A percentile compares a stretch with the other conserved stretches of the same genome.
phyloP scores from a whole-genome alignment of 2,329 filamentous ascomycete species.

The Colletotrichum sp. region DNA sequence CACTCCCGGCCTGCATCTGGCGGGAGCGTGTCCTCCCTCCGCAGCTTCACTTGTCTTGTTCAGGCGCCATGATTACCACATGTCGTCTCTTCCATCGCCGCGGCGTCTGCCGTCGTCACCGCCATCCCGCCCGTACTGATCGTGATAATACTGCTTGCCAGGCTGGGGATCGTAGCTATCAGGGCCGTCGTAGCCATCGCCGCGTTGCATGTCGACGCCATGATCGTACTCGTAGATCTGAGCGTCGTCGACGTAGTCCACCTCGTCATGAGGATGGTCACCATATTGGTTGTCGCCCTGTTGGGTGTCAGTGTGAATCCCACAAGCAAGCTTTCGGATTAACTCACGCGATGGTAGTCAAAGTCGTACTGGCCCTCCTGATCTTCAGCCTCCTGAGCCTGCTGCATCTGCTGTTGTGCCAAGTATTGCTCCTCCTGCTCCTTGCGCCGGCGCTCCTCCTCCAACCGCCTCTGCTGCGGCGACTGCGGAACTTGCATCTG shows the following conservation, averaged over 20 bases:
- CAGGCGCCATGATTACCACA: slow-evolving; percentile 43
- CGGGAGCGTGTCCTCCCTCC: background rate
- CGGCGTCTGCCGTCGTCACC: slow-evolving; percentile 31
- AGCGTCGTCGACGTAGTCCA: slow-evolving; percentile 57
- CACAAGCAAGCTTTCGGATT: background rate
- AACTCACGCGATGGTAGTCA: slow-evolving; percentile 57
- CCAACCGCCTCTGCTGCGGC: slow-evolving; percentile 71
- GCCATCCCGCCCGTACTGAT: slow-evolving; percentile 35
- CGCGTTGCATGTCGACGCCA: slow-evolving; percentile 40
- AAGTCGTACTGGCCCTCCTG: slow-evolving; percentile 58
- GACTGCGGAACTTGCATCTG: slow-evolving; percentile 90
- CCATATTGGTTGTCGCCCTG: slow-evolving; percentile 54
- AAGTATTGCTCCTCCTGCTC: slow-evolving; percentile 54
- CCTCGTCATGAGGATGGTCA: slow-evolving; percentile 47
- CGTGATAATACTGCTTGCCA: slow-evolving; percentile 46
- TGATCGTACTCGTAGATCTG: slow-evolving; percentile 60
- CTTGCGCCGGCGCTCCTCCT: slow-evolving; percentile 58
- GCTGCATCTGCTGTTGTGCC: slow-evolving; percentile 49
- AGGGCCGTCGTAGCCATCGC: slow-evolving; percentile 42
- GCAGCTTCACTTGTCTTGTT: background rate
- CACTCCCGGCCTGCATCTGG: background rate
- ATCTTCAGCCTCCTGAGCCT: slow-evolving; percentile 48
- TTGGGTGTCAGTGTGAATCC: slow-evolving; percentile 5
- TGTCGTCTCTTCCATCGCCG: slow-evolving; percentile 41
- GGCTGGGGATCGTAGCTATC: slow-evolving; percentile 41